These are phyloP conservation scores for Colletotrichum spinosum DNA, from an alignment of 2,329 filamentous ascomycete genomes.

Conservation along the genomic window DNA sequence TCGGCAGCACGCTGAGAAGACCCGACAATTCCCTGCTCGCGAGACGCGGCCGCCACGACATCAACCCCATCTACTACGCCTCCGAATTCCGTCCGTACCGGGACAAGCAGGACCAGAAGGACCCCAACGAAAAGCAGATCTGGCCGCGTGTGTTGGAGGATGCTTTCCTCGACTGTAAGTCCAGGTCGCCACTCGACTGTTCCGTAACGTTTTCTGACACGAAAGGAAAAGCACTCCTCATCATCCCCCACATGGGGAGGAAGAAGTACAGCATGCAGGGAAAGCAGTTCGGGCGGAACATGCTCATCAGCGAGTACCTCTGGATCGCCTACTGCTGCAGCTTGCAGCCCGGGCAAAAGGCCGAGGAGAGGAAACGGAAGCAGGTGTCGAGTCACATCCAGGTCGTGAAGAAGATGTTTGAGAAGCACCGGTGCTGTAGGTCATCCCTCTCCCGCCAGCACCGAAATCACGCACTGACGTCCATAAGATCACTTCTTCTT, in stretches of 20 bases:
- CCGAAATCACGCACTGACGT: conserved; percentile 14
- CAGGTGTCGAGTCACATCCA: conserved; percentile 79
- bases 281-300: conserved; percentile 75
- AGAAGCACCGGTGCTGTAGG: conserved; percentile 72
- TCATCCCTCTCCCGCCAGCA: conserved; percentile 28
- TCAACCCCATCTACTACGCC: conserved; percentile 72
- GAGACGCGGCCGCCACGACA: conserved; percentile 49
- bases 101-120: conserved; percentile 73
- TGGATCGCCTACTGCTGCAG: conserved; percentile 64
- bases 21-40: conserved; percentile 42
- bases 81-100: conserved; percentile 75
- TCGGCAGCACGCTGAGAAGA: conserved; percentile 44
- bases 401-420: conserved; percentile 75
- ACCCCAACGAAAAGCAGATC: conserved; percentile 69
- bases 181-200: neutral
- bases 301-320: conserved; percentile 77
- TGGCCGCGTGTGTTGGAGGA: conserved; percentile 73
- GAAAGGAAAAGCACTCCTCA: conserved; percentile 63
- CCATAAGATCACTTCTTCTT: conserved; percentile 70
- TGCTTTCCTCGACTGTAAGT: conserved; percentile 75
- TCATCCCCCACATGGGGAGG: conserved; percentile 75
- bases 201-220: conserved; percentile 7
- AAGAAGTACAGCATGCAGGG: conserved; percentile 74
- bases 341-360: conserved; percentile 58
- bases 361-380: conserved; percentile 67